Evolutionary conservation across 768 basidiomycete genomes (phyloP).

Genomic region (Pleurotus eryngii): DNA sequence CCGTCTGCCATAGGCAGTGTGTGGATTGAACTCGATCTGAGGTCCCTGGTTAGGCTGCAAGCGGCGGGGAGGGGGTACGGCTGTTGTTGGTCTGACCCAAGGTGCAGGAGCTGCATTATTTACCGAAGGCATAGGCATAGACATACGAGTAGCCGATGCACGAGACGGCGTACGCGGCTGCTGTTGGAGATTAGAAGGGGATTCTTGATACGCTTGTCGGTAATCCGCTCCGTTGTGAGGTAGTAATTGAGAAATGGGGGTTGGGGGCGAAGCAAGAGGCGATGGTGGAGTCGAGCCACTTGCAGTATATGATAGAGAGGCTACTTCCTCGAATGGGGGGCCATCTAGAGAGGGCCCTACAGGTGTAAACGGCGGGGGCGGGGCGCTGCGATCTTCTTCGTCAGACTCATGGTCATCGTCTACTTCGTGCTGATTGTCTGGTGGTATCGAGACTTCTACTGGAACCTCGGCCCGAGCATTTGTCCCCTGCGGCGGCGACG

Average conservation of each 20-base stretch:
- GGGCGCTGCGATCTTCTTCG: slow-evolving; percentile 21
- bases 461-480: not conserved
- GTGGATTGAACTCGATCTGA: slow-evolving; percentile 39
- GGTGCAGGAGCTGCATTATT: slow-evolving; percentile 3
- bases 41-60: slow-evolving; percentile 10
- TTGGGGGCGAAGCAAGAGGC: slow-evolving; percentile 17
- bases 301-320: slow-evolving; percentile 20
- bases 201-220: slow-evolving; percentile 6
- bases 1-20: slow-evolving; percentile 38
- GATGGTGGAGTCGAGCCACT: slow-evolving; percentile 18
- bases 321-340: slow-evolving; percentile 29
- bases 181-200: not conserved
- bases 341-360: slow-evolving; percentile 36
- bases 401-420: slow-evolving; percentile 11
- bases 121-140: slow-evolving; percentile 13
- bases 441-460: not conserved
- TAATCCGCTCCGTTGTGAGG: slow-evolving; percentile 1
- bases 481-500: not conserved
- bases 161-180: slow-evolving; percentile 1
- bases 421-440: slow-evolving; percentile 7
- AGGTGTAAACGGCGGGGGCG: slow-evolving; percentile 38
- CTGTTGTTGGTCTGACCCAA: slow-evolving; percentile 8
- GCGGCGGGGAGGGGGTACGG: slow-evolving; percentile 7
- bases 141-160: slow-evolving; percentile 10
- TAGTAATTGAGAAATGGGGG: not conserved